Conservation (phyloP, 805 yeast species). For the Wickerhamomyces bovis region DNA sequence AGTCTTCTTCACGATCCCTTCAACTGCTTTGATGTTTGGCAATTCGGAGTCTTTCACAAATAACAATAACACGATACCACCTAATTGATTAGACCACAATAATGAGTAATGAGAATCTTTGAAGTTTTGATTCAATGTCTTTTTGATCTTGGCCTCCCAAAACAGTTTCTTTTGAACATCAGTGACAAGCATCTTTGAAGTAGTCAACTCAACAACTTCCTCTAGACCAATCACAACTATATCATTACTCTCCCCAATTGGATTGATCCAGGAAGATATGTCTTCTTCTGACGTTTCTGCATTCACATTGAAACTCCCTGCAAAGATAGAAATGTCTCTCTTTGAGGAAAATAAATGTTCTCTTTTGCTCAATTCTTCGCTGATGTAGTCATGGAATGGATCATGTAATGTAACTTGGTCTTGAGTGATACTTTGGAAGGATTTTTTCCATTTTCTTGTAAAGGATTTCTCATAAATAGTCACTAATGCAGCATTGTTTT, state of each 20-base stretch:
- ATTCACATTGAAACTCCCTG: conserved; percentile 85
- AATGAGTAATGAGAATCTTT: conserved; percentile 37
- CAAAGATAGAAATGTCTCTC: conserved; percentile 56
- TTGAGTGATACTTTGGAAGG: conserved; percentile 26
- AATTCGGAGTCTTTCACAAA: conserved; percentile 53
- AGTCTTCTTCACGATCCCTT: conserved; percentile 76
- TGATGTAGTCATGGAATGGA: conserved; percentile 80
- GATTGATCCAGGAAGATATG: conserved; percentile 74
- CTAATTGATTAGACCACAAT: conserved; percentile 74
- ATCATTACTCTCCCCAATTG: conserved; percentile 48
- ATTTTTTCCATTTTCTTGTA: conserved; percentile 25
- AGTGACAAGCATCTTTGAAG: conserved; percentile 76
- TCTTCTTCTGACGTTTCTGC: conserved; percentile 59
- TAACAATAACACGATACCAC: conserved; percentile 72
- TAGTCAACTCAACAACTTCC: conserved; percentile 79
- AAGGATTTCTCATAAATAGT: conserved; percentile 55
- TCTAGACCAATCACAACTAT: conserved; percentile 80
- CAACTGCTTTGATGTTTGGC: conserved; percentile 51
- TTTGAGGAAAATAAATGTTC: conserved; percentile 51
- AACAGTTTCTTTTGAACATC: conserved; percentile 54
- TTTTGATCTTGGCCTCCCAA: conserved; percentile 62
- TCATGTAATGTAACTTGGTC: conserved; percentile 63
- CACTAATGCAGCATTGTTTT: conserved; percentile 80
- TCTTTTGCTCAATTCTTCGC: conserved; percentile 51
- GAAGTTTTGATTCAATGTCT: conserved; percentile 32